Evolutionary conservation across 768 basidiomycete species (phyloP), one percentile per base, ranked within the genome.

Genomic region (Pleurotus giganteus): DNA sequence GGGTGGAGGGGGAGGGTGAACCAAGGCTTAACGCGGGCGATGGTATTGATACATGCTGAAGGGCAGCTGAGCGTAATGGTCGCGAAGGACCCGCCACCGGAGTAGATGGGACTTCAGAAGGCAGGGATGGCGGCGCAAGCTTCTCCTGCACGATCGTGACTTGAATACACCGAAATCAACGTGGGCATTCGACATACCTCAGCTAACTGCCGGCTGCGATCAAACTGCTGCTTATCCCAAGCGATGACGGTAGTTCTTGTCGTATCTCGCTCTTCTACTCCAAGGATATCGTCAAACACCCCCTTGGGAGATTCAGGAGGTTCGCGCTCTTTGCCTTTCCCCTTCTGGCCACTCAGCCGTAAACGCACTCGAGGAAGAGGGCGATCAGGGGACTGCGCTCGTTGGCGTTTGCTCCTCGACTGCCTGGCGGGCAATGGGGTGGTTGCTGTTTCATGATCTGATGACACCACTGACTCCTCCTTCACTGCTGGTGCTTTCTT

Each of bases 201-300:
- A 21, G 89, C 91, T 11, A 74, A 66, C n/a, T 76, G 61, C 49
- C 87, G 77, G 63, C 86, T 89, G 55, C 77, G 75, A 60, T 94
- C 90, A 65, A 91, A 98, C 47, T 80, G 77, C 45, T 75, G 66
- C 62, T 87, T 85, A 67, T 96, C 94, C 4, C 62, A 60, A 27
- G 71, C 69, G 3, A 69, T 66, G 24, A 95, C 88, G 0, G 68
- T 67, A 6, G 94, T 93, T 65, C 83, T 85, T 19, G 76, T 71
- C 41, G 80, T 86, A 64, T 93, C 91, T 31, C 91, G 82, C 53
- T 96, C 89, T 15, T 75, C 75, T 1, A 76, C 69, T 12, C 68
- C 69, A 31, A 98, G 76, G 36, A 96, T 77, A 19, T 94, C 94
- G 44, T 97, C 94, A 64, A 95, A 98, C 47, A 94, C 74, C 23